These are phyloP conservation scores for Vachellia collinsii DNA, from an alignment of 306 rosid species.

Conservation along the genomic window DNA sequence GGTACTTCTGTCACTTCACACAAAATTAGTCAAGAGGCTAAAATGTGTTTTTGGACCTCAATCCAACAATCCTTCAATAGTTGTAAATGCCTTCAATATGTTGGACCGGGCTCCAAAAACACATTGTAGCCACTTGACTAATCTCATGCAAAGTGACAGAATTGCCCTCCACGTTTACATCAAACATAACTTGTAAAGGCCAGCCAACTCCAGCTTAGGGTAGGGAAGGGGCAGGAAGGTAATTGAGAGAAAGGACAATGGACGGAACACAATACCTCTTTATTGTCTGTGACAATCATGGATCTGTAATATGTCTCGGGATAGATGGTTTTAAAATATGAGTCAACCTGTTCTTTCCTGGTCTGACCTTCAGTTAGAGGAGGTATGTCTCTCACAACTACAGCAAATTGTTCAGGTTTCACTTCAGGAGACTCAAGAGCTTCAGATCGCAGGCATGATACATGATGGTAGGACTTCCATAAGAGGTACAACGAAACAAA, in stretches of 20 bases:
- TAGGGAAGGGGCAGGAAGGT: not conserved
- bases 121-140: too few species aligned
- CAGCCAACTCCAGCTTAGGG: conserved; percentile 10
- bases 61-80: too few species aligned
- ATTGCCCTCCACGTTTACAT: too few species aligned
- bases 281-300: conserved; percentile 78
- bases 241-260: conserved; percentile 1
- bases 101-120: too few species aligned
- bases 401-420: conserved; percentile 74
- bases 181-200: conserved; percentile 15
- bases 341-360: conserved; percentile 79
- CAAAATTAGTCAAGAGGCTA: too few species aligned
- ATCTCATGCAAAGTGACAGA: too few species aligned
- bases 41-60: too few species aligned
- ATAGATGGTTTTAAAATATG: conserved; percentile 64
- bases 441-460: conserved; percentile 57
- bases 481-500: conserved; percentile 65
- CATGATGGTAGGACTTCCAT: conserved; percentile 88
- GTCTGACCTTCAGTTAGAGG: conserved; percentile 57
- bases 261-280: conserved; percentile 51
- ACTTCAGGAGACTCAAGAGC: conserved; percentile 68
- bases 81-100: too few species aligned
- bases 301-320: conserved; percentile 84
- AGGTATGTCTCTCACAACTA: conserved; percentile 94
- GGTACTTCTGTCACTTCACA: too few species aligned